Conservation (phyloP, 495 filamentous ascomycete genomes). For the Podospora conica region DNA sequence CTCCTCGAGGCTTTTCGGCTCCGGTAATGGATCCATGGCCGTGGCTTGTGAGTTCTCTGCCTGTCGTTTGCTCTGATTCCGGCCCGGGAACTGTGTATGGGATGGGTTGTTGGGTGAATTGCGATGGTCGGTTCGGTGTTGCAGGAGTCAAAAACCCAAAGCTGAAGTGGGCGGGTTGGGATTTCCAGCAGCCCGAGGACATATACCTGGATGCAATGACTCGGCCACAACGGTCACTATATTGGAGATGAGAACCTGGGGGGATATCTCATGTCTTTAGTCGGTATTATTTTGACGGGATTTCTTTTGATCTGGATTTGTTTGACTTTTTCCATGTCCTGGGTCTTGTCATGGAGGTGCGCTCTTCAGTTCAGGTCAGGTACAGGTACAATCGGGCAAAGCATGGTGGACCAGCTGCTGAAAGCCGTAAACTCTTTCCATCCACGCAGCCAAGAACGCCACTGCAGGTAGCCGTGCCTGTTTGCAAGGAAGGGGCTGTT, state of each 20-base stretch:
- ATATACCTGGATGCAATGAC: neutral
- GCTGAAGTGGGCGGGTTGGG: neutral
- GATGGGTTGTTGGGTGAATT: neutral
- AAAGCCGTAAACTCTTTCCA: neutral
- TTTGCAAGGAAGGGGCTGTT: no score
- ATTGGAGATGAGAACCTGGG: neutral
- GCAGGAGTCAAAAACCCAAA: neutral
- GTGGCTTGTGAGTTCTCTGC: neutral
- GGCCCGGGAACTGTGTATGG: neutral
- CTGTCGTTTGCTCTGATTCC: neutral
- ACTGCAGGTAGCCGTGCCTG: neutral
- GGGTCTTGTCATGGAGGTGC: no score
- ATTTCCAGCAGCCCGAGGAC: neutral
- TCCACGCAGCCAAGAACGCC: neutral
- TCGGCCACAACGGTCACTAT: neutral
- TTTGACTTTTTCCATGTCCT: neutral
- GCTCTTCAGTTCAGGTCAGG: no score
- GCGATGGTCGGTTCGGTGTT: neutral
- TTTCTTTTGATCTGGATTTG: neutral
- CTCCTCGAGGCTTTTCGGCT: conserved; percentile 36
- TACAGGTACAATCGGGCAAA: no score
- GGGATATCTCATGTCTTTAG: no score
- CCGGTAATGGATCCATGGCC: conserved; percentile 25
- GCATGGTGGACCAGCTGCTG: neutral
- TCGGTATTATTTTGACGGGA: no score